Evolutionary conservation across 1,284 basidiomycete species (phyloP).

Genomic region (Microbotryum scabiosae): DNA sequence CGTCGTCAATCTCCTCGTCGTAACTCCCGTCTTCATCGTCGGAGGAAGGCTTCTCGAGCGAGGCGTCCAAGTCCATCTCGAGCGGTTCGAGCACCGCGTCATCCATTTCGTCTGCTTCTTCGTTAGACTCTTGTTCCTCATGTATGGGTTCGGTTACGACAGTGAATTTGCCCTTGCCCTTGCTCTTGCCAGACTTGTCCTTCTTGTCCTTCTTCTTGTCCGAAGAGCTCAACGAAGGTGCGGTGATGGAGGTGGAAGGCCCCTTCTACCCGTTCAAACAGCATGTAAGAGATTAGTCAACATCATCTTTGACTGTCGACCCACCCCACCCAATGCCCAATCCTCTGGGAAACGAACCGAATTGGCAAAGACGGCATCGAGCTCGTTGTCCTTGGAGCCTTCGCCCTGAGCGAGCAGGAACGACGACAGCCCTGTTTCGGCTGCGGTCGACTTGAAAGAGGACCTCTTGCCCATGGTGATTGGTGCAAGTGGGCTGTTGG

Average conservation of each 20-base stretch:
- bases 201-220: slow-evolving; percentile 3
- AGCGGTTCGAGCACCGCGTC: slow-evolving; percentile 11
- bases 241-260: slow-evolving; percentile 1
- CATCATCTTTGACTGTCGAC: too few species aligned
- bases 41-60: slow-evolving; percentile 12
- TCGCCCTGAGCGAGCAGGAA: slow-evolving; percentile 24
- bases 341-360: slow-evolving; percentile 14
- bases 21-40: slow-evolving; percentile 1
- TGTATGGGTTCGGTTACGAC: neutral
- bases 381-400: slow-evolving; percentile 6
- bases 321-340: too few species aligned
- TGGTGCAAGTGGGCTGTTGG: too few species aligned
- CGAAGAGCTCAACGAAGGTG: slow-evolving; percentile 1
- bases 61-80: slow-evolving; percentile 20
- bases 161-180: neutral
- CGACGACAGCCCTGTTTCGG: slow-evolving; percentile 8
- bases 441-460: neutral
- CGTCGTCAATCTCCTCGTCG: slow-evolving; percentile 22
- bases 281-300: too few species aligned
- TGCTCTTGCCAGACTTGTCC: neutral
- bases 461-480: too few species aligned
- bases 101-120: neutral
- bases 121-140: neutral
- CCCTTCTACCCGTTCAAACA: slow-evolving; percentile 8
- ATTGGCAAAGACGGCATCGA: slow-evolving; percentile 25